Percentiles rank a stretch among this genome's conserved stretches.
Conservation (phyloP, 768 basidiomycete genomes). For the Xerocomellus dryophilus region DNA sequence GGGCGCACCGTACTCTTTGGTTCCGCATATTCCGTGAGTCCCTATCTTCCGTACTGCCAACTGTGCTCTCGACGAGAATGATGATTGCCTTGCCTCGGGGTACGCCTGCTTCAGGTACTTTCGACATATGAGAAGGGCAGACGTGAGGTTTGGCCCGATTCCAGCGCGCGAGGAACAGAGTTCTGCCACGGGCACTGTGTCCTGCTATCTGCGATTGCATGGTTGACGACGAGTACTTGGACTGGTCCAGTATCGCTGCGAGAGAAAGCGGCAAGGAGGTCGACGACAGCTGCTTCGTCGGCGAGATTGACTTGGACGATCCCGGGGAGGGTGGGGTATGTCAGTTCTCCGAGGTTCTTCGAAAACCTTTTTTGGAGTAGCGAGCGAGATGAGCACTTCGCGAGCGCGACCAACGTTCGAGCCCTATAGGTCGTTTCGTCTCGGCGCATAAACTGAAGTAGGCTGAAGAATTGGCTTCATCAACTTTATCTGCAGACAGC, state of each 20-base stretch:
- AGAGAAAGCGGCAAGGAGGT: slow-evolving; percentile 39
- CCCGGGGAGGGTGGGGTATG: slow-evolving; percentile 34
- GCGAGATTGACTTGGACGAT: slow-evolving; percentile 45
- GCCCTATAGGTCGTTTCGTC: too few relatives aligned
- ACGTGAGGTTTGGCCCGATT: slow-evolving; percentile 62
- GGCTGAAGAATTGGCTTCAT: too few relatives aligned
- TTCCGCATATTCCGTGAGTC: slow-evolving; percentile 60
- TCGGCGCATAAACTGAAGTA: too few relatives aligned
- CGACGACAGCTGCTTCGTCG: slow-evolving; percentile 47
- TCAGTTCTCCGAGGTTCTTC: too few relatives aligned
- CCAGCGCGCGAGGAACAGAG: slow-evolving; percentile 64
- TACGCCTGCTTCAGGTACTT: slow-evolving; percentile 39
- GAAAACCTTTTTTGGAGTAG: too few relatives aligned
- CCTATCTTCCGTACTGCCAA: slow-evolving; percentile 70
- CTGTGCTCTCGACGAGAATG: slow-evolving; percentile 62
- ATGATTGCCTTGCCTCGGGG: slow-evolving; percentile 47
- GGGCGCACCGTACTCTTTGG: slow-evolving; percentile 53
- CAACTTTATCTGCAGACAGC: too few relatives aligned
- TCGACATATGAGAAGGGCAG: slow-evolving; percentile 58
- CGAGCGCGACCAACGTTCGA: too few relatives aligned
- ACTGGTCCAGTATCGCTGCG: slow-evolving; percentile 38
- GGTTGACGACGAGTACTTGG: slow-evolving; percentile 60
- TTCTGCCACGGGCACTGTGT: slow-evolving; percentile 43
- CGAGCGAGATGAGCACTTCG: too few relatives aligned
- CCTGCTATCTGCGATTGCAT: slow-evolving; percentile 46